These are phyloP conservation scores for Fusarium pseudocircinatum DNA, from an alignment of 2,329 filamentous ascomycete species.

Conservation along the genomic window DNA sequence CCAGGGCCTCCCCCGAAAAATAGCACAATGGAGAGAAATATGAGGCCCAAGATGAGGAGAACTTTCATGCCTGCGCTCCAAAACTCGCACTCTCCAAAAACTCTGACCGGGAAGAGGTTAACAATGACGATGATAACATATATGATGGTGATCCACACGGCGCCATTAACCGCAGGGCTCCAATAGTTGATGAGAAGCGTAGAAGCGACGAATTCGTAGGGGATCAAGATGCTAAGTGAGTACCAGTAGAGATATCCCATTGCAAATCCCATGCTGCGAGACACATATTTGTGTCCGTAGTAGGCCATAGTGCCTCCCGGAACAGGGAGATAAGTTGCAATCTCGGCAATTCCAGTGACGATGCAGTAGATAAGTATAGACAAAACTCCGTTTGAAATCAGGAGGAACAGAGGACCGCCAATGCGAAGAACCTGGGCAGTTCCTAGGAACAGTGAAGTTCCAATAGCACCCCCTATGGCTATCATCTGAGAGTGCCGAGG, in stretches of 20 bases:
- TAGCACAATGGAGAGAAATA: not conserved
- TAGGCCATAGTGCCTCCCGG: conserved; percentile 35
- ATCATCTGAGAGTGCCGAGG: not conserved
- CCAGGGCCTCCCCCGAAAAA: not conserved
- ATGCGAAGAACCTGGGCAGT: not conserved
- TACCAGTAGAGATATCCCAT: conserved; percentile 58
- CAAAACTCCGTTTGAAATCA: not conserved
- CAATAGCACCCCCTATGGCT: not conserved
- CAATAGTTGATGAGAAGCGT: not conserved
- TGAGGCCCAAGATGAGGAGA: not conserved
- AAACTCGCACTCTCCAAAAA: not conserved
- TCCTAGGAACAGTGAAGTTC: not conserved
- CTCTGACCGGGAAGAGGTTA: not conserved
- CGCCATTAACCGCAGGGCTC: not conserved
- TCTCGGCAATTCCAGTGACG: conserved; percentile 30
- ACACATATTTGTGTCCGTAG: conserved; percentile 42
- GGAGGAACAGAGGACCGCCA: not conserved
- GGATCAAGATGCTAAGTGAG: not conserved
- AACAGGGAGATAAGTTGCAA: conserved; percentile 42
- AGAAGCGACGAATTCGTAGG: not conserved
- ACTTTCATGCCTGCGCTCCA: not conserved
- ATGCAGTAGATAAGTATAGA: not conserved
- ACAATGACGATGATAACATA: not conserved
- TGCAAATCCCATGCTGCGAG: conserved; percentile 48
- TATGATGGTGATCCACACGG: not conserved